Percentiles rank a stretch among this genome's conserved stretches.
phyloP scores from a whole-genome alignment of 345 rosid genomes.

The Physaria fendleri region DNA sequence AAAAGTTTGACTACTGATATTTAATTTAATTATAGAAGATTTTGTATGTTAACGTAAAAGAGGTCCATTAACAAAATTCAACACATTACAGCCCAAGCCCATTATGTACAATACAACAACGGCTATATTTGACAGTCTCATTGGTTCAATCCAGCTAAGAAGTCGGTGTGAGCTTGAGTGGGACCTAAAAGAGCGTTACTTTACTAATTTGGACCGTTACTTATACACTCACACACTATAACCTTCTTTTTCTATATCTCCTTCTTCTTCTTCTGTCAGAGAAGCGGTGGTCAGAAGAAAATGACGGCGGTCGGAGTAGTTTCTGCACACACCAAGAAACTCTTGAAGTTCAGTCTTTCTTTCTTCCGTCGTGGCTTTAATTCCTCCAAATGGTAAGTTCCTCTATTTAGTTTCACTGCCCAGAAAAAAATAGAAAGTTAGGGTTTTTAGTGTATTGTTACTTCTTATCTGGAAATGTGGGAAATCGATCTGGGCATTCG shows the following conservation, averaged over 20 bases:
- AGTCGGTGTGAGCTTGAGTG: constrained; percentile 26
- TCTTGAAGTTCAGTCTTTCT: constrained; percentile 56
- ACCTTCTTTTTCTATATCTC: neutral
- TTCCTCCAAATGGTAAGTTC: constrained; percentile 70
- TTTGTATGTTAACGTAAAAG: too few relatives aligned
- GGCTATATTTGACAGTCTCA: constrained; percentile 22
- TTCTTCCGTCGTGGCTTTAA: constrained; percentile 62
- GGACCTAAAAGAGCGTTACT: constrained; percentile 18
- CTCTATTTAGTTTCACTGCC: neutral
- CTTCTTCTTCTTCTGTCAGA: constrained; percentile 5
- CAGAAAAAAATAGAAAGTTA: neutral
- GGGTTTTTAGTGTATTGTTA: neutral
- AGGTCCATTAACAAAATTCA: neutral
- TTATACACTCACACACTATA: constrained; percentile 9
- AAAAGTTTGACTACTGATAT: too few relatives aligned
- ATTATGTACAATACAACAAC: neutral
- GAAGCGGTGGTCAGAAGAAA: constrained; percentile 10
- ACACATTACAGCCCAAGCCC: neutral
- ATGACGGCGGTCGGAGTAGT: constrained; percentile 53
- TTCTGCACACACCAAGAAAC: constrained; percentile 47
- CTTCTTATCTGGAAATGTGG: neutral
- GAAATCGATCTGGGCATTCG: constrained; percentile 1
- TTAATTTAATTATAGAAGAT: too few relatives aligned
- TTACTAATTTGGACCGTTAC: constrained; percentile 39
- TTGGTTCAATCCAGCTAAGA: neutral